Evolutionary conservation across 495 filamentous ascomycete species (phyloP).

Genomic region (Xylaria acuta): DNA sequence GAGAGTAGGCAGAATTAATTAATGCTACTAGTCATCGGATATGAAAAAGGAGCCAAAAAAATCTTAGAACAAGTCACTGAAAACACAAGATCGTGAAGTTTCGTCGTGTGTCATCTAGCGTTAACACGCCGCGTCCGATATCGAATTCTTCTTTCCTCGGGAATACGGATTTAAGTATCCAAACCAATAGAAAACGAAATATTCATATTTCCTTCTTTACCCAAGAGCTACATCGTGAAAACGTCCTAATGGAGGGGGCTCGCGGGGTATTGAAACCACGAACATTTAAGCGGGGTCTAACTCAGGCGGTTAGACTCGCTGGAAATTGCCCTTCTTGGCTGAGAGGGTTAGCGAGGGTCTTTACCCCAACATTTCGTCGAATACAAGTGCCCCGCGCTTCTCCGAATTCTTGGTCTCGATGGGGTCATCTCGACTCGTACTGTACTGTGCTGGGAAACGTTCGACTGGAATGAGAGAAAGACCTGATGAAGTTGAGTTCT

Average conservation of each 20-base stretch:
- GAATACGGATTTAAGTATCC: background rate
- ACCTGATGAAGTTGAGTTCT: too few relatives aligned
- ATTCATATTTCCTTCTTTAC: background rate
- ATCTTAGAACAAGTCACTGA: background rate
- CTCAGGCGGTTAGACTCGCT: background rate
- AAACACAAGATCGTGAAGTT: constrained; percentile 14
- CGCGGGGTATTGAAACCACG: constrained; percentile 9
- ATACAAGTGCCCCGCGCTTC: background rate
- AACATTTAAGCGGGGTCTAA: background rate
- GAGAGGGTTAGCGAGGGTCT: background rate
- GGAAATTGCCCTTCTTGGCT: constrained; percentile 10
- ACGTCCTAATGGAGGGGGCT: background rate
- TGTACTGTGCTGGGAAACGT: too few relatives aligned
- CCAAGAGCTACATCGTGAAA: background rate
- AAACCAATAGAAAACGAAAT: background rate
- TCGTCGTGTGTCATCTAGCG: background rate
- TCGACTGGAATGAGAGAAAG: too few relatives aligned
- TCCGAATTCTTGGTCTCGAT: background rate
- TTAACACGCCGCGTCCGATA: background rate
- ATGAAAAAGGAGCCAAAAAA: background rate
- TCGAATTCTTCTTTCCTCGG: background rate
- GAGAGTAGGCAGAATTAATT: background rate
- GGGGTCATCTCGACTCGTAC: background rate
- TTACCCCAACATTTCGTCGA: background rate
- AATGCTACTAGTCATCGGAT: background rate